Percentiles rank a stretch among this genome's conserved stretches.
phyloP scores from a whole-genome alignment of 1,284 basidiomycete species.

The Porodaedalea pini region DNA sequence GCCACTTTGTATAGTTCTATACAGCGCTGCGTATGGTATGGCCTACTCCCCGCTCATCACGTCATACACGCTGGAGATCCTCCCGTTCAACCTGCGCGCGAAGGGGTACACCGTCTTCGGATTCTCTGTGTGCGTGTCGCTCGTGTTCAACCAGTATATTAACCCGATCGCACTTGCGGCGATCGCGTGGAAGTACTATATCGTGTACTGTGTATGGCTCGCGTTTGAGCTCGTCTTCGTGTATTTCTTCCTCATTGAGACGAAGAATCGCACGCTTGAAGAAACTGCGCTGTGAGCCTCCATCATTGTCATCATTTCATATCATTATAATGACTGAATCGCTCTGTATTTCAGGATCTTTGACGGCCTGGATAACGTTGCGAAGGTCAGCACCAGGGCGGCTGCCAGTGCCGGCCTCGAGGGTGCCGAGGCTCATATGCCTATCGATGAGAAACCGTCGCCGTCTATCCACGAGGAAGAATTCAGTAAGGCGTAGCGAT shows the following conservation, averaged over 20 bases:
- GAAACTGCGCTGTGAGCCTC: conserved; percentile 20
- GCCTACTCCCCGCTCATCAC: conserved; percentile 29
- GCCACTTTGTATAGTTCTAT: conserved; percentile 23
- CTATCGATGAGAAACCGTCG: neutral
- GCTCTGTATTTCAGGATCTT: conserved; percentile 17
- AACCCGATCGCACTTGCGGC: conserved; percentile 29
- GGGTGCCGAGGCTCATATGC: neutral
- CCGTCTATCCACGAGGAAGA: conserved; percentile 1
- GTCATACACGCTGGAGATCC: conserved; percentile 35
- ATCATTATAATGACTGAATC: neutral
- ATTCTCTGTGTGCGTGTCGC: conserved; percentile 28
- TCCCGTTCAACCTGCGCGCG: conserved; percentile 36
- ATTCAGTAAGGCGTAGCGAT: neutral
- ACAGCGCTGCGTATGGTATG: conserved; percentile 28
- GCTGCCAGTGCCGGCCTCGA: conserved; percentile 12
- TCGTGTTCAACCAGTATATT: conserved; percentile 41
- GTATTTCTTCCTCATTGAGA: conserved; percentile 29
- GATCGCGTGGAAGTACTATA: conserved; percentile 34
- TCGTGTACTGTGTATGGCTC: conserved; percentile 29
- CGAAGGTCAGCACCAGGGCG: conserved; percentile 11
- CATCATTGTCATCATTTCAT: neutral
- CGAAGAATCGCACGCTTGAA: conserved; percentile 22
- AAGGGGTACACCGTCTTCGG: conserved; percentile 28
- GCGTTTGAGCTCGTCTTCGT: conserved; percentile 35
- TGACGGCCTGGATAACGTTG: conserved; percentile 22